Conservation (phyloP, 2,329 filamentous ascomycete species). For the Alternaria ventricosa region DNA sequence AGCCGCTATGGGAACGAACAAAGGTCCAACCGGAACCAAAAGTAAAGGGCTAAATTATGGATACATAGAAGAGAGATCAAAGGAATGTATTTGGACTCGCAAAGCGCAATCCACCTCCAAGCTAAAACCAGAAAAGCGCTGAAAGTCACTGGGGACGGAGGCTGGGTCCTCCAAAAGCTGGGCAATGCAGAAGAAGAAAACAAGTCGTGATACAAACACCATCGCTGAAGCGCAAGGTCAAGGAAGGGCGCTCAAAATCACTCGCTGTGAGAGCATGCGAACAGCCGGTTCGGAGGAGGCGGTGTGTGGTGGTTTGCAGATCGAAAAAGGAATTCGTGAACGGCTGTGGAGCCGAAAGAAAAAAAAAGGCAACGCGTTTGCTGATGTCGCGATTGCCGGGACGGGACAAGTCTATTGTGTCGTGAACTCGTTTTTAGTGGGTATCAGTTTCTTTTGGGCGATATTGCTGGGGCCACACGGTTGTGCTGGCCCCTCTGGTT, state of each 20-base stretch:
- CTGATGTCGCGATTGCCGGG: constrained; percentile 12
- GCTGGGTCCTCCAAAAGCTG: background rate
- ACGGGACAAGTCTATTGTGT: constrained; percentile 40
- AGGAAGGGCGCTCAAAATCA: background rate
- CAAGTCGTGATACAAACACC: constrained; percentile 10
- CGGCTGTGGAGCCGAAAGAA: constrained; percentile 28
- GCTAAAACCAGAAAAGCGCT: background rate
- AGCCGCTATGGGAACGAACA: constrained; percentile 2
- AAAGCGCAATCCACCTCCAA: constrained; percentile 8
- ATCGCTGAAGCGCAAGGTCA: constrained; percentile 6
- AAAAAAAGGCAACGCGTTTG: constrained; percentile 1
- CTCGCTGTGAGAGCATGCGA: background rate
- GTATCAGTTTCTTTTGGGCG: constrained; percentile 44
- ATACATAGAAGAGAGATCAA: constrained; percentile 16
- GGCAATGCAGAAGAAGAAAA: background rate
- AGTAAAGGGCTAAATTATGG: constrained; percentile 8
- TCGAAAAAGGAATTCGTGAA: constrained; percentile 32
- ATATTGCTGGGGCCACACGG: constrained; percentile 22
- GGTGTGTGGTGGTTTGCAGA: constrained; percentile 5
- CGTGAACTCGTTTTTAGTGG: constrained; percentile 47
- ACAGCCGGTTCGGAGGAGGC: background rate
- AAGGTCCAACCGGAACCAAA: background rate
- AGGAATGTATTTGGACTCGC: constrained; percentile 8
- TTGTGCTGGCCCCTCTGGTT: constrained; percentile 18
- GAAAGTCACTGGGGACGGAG: constrained; percentile 7